These are phyloP conservation scores for Paulownia fortunei DNA, from an alignment of 257 asterid species.

Conservation along the genomic window DNA sequence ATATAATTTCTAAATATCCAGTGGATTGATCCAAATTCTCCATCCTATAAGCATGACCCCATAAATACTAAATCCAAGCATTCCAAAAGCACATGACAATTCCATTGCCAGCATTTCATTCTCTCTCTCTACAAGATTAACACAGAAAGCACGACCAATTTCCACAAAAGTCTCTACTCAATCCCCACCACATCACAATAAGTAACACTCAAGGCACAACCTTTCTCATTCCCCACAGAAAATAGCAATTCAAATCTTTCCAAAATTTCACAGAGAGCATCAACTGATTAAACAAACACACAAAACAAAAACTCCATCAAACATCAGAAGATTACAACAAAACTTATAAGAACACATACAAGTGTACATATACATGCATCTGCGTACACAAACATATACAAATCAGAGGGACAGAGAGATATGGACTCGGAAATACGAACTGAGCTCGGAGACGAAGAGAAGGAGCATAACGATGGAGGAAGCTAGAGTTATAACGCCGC, in stretches of 20 bases:
- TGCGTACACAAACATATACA: neutral
- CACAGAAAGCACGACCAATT: neutral
- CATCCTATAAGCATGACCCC: neutral
- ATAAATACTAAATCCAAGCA: neutral
- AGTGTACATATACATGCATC: neutral
- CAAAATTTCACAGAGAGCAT: neutral
- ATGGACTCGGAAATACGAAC: conserved; percentile 49
- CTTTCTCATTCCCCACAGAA: neutral
- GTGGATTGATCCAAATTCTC: neutral
- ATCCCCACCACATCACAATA: neutral
- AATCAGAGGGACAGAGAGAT: conserved; percentile 8
- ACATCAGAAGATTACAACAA: conserved; percentile 15
- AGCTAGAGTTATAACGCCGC: conserved; percentile 84
- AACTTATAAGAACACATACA: neutral
- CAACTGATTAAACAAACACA: neutral
- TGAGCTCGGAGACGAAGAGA: conserved; percentile 94
- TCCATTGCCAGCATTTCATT: neutral
- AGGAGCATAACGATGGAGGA: conserved; percentile 88
- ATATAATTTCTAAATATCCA: neutral
- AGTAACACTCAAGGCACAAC: neutral
- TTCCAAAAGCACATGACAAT: neutral
- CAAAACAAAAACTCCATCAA: neutral
- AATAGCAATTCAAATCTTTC: conserved; percentile 4
- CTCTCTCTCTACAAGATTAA: neutral
- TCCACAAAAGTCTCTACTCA: neutral